Base-by-base conservation (phyloP, 2,329 filamentous ascomycete genomes). In the Aspergillus oerlinghausenensis region DNA sequence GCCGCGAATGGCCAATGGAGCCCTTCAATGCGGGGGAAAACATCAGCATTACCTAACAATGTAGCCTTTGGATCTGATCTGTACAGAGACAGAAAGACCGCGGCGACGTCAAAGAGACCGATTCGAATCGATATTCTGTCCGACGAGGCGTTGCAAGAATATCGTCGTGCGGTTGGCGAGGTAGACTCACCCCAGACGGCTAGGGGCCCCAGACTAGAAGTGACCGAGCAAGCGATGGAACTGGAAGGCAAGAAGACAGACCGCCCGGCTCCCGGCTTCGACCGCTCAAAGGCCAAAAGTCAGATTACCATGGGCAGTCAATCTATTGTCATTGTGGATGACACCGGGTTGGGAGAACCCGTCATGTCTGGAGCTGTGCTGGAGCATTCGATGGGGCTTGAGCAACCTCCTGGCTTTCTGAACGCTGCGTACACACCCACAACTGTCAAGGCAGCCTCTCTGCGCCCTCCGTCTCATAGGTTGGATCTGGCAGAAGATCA, bases 321-420 rank as follows among this genome's bases (percentile, higher is more conserved):
- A 68, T 96, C 91, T 0, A 95, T 96, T 62, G 82, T 96, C 55
- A 95, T 96, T 67, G 85, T 96, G 38, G 90, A 95, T 64, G 82
- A 83, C 60, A 84, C 82, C 32, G 75, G 75, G 7, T 64, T 73
- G 8, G 65, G 72, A 40, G 60, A 70, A 32, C 71, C 73, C n/a
- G 54, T 70, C 4, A 77, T 75, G 69, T 71, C 75, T 10, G 75
- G 75, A 7, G 75, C 68, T 4, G 58, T 75, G 14, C 55, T 59
- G 29, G 60, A 58, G 5, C 26, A 51, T 14, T 55, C 50, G 42
- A 25, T 50, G 17, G 51, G 56, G 10, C 50, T 62, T 35, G 57
- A 60, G 45, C 54, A 62, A 23, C 48, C 62, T 14, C 63, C 63
- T 21, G 50, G 52, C 21, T 63, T 65, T 45, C 50, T 62, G 49